Evolutionary conservation across 1,284 basidiomycete species (phyloP).

Genomic region (Pseudomicrostroma phylloplanum): DNA sequence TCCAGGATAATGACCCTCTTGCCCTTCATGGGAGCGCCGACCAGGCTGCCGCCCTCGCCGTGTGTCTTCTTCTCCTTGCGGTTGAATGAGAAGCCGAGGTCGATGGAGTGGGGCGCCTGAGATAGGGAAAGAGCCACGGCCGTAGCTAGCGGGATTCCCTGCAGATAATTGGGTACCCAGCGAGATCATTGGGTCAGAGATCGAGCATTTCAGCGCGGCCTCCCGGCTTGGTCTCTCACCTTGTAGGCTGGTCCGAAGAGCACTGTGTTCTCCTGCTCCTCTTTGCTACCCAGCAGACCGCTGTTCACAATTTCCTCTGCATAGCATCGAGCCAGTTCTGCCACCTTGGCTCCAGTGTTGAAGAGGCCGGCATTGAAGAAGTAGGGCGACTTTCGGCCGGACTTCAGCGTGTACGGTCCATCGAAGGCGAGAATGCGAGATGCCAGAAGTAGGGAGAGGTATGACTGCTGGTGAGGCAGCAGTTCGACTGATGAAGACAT

Average conservation of each 20-base stretch:
- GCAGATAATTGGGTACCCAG: background rate
- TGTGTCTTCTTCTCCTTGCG: constrained; percentile 94
- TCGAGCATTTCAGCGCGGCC: background rate
- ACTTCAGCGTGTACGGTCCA: constrained; percentile 60
- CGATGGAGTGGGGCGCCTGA: constrained; percentile 59
- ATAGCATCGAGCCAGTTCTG: constrained; percentile 76
- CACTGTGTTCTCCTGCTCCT: constrained; percentile 58
- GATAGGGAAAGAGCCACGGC: constrained; percentile 71
- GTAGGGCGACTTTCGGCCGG: constrained; percentile 86
- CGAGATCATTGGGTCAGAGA: background rate
- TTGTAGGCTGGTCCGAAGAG: constrained; percentile 98
- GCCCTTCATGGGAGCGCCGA: constrained; percentile 74
- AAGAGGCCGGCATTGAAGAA: constrained; percentile 94
- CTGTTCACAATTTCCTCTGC: constrained; percentile 64
- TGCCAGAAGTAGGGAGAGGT: constrained; percentile 43
- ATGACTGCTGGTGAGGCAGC: constrained; percentile 39
- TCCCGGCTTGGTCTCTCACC: constrained; percentile 12
- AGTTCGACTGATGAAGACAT: constrained; percentile 20
- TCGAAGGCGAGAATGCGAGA: constrained; percentile 43
- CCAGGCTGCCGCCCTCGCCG: constrained; percentile 89
- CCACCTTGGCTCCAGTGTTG: constrained; percentile 69
- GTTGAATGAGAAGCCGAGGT: constrained; percentile 82
- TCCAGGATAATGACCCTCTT: constrained; percentile 75
- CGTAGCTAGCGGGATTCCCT: constrained; percentile 85
- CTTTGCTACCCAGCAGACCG: constrained; percentile 18